A percentile compares a stretch with the other conserved stretches of the same genome.
phyloP scores from a whole-genome alignment of 2,329 filamentous ascomycete genomes.

The Exserohilum turcica region DNA sequence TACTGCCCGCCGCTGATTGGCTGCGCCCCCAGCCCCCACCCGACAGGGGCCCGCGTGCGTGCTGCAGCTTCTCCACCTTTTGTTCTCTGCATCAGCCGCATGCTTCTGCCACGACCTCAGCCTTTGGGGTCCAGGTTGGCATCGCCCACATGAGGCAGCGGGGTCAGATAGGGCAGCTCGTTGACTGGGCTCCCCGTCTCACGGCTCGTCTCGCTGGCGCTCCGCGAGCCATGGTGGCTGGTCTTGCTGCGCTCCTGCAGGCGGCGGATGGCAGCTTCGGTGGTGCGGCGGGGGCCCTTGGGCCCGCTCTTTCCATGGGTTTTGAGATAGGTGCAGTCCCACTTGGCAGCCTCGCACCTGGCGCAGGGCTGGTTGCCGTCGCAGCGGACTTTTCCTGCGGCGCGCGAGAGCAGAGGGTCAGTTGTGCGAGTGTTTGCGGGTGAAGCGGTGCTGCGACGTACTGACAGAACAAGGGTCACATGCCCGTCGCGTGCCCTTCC shows the following conservation, averaged over 20 bases:
- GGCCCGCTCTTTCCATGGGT: conserved; percentile 45
- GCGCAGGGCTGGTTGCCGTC: conserved; percentile 44
- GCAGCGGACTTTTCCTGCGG: conserved; percentile 36
- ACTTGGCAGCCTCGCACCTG: conserved; percentile 41
- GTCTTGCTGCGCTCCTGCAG: conserved; percentile 40
- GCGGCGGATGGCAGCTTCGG: conserved; percentile 42
- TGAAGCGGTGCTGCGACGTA: not conserved
- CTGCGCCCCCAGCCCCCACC: conserved; percentile 8
- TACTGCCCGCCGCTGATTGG: conserved; percentile 18
- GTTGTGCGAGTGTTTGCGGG: not conserved
- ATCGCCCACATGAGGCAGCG: conserved; percentile 29
- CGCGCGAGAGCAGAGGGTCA: conserved; percentile 1
- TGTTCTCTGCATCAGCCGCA: conserved; percentile 33
- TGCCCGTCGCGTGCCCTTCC: conserved; percentile 44
- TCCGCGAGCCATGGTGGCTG: conserved; percentile 29
- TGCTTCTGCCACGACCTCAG: conserved; percentile 24
- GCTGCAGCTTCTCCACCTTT: conserved; percentile 39
- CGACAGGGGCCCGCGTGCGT: conserved; percentile 28
- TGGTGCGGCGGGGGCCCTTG: conserved; percentile 43
- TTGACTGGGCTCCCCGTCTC: conserved; percentile 38
- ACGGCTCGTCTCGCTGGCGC: conserved; percentile 42
- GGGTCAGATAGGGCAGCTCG: conserved; percentile 35
- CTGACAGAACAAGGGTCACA: conserved; percentile 46
- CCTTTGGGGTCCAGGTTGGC: conserved; percentile 20
- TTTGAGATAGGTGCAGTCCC: conserved; percentile 46